A percentile compares a stretch with the other conserved stretches of the same genome.
phyloP scores from a whole-genome alignment of 2,329 filamentous ascomycete species.

The Colletotrichum orchidophilum region DNA sequence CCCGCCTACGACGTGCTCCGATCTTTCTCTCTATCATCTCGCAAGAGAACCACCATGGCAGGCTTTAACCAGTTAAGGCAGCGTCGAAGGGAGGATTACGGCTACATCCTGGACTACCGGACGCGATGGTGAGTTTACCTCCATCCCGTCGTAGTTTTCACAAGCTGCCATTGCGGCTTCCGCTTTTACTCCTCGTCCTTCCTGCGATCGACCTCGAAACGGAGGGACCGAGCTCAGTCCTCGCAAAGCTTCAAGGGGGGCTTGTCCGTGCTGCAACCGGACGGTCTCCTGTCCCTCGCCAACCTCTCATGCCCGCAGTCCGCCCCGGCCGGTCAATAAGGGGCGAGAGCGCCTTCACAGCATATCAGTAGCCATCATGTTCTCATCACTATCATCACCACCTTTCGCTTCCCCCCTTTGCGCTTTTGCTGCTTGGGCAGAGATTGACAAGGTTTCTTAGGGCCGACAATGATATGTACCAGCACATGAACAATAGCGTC shows the following conservation, averaged over 20 bases:
- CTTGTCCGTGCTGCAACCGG: conserved; percentile 4
- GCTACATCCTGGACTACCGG: conserved; percentile 81
- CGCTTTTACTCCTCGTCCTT: not conserved
- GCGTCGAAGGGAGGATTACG: conserved; percentile 77
- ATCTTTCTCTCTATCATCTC: conserved; percentile 4
- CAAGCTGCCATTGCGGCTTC: not conserved
- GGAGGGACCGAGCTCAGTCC: not conserved
- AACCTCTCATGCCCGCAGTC: not conserved
- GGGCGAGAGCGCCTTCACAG: not conserved
- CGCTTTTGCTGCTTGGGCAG: conserved; percentile 1
- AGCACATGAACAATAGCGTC: conserved; percentile 90
- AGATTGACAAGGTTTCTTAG: conserved; percentile 52
- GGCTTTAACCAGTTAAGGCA: conserved; percentile 58
- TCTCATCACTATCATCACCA: conserved; percentile 4
- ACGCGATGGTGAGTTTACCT: conserved; percentile 76
- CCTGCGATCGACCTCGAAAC: not conserved
- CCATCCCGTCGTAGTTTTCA: not conserved
- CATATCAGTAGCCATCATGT: conserved; percentile 7
- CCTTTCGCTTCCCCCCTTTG: conserved; percentile 16
- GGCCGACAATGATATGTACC: conserved; percentile 95
- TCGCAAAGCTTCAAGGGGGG: conserved; percentile 17
- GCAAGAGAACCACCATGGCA: conserved; percentile 9
- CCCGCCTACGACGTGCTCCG: not conserved
- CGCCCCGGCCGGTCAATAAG: no score
- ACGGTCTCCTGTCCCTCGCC: not conserved